A percentile compares a stretch with the other conserved stretches of the same genome.
Evolutionary conservation across 1,284 basidiomycete genomes (phyloP).

Genomic region (Schizopora paradoxa): DNA sequence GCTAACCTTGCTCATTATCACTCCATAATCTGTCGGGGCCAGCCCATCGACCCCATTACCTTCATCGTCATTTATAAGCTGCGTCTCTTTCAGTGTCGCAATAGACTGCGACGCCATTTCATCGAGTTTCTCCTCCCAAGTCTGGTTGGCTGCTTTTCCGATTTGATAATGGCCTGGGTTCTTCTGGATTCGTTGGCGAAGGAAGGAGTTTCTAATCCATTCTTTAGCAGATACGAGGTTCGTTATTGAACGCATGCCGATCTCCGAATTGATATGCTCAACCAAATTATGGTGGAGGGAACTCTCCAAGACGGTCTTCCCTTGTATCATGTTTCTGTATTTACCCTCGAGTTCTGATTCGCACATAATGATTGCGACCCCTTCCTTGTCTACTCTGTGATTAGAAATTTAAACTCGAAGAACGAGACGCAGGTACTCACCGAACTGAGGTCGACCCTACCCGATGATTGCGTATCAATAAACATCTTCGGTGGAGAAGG

Average conservation of each 20-base stretch:
- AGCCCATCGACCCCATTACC: slow-evolving; percentile 36
- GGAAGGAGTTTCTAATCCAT: slow-evolving; percentile 80
- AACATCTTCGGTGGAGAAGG: not conserved
- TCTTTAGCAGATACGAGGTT: slow-evolving; percentile 60
- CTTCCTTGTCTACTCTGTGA: slow-evolving; percentile 58
- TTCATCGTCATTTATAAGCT: slow-evolving; percentile 45
- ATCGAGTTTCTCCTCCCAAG: slow-evolving; percentile 67
- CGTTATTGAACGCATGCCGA: slow-evolving; percentile 77
- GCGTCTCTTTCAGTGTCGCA: slow-evolving; percentile 46
- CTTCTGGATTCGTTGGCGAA: slow-evolving; percentile 77
- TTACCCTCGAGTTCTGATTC: slow-evolving; percentile 68
- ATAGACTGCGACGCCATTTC: slow-evolving; percentile 68
- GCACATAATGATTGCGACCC: slow-evolving; percentile 75
- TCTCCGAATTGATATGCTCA: slow-evolving; percentile 92
- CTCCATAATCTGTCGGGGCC: slow-evolving; percentile 65
- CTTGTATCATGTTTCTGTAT: slow-evolving; percentile 61
- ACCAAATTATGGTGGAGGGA: slow-evolving; percentile 77
- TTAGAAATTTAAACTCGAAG: slow-evolving; percentile 17
- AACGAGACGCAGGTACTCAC: slow-evolving; percentile 32
- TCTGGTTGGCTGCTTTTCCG: slow-evolving; percentile 49
- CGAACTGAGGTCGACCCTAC: slow-evolving; percentile 93
- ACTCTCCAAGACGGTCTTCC: slow-evolving; percentile 75
- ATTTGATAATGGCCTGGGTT: slow-evolving; percentile 77
- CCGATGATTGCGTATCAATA: not conserved
- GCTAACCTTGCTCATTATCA: slow-evolving; percentile 78